A percentile compares a stretch with the other conserved stretches of the same genome.
phyloP scores from a whole-genome alignment of 495 filamentous ascomycete genomes.

The Penicillium egyptiacum region DNA sequence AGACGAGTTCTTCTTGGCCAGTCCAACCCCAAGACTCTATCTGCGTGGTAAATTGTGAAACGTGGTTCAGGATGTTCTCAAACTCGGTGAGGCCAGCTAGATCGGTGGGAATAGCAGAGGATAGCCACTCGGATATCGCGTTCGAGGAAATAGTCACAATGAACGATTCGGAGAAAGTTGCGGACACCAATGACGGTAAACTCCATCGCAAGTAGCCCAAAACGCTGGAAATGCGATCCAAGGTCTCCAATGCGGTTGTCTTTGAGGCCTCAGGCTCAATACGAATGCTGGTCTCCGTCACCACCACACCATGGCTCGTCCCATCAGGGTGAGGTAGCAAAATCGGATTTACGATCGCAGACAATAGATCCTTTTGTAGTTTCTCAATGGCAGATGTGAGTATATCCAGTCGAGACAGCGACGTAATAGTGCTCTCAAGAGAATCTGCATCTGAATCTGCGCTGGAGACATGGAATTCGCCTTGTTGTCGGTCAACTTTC shows the following conservation, averaged over 20 bases:
- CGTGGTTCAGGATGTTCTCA: conserved; percentile 58
- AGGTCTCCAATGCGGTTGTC: conserved; percentile 31
- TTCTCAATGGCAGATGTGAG: conserved; percentile 33
- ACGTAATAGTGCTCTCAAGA: conserved; percentile 37
- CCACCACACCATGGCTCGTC: conserved; percentile 29
- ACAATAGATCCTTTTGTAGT: conserved; percentile 37
- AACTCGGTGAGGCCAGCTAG: conserved; percentile 69
- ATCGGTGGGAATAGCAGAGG: conserved; percentile 69
- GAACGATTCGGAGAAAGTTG: conserved; percentile 62
- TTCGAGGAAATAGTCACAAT: conserved; percentile 64
- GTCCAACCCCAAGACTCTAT: conserved; percentile 65
- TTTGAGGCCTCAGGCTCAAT: conserved; percentile 31
- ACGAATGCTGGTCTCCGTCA: conserved; percentile 33
- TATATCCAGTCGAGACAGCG: conserved; percentile 37
- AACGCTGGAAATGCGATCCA: conserved; percentile 55
- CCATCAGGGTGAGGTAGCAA: conserved; percentile 29
- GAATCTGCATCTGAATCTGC: conserved; percentile 28
- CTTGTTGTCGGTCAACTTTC: conserved; percentile 49
- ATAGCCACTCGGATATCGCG: conserved; percentile 71
- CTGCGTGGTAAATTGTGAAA: conserved; percentile 60
- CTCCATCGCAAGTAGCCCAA: conserved; percentile 63
- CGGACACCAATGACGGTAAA: conserved; percentile 62
- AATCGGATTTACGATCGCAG: conserved; percentile 37
- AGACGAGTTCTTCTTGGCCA: conserved; percentile 65
- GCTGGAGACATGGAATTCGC: conserved; percentile 49